A percentile compares a stretch with the other conserved stretches of the same genome.
Evolutionary conservation across 345 rosid species (phyloP).

Genomic region (Eucalyptus regnans): DNA sequence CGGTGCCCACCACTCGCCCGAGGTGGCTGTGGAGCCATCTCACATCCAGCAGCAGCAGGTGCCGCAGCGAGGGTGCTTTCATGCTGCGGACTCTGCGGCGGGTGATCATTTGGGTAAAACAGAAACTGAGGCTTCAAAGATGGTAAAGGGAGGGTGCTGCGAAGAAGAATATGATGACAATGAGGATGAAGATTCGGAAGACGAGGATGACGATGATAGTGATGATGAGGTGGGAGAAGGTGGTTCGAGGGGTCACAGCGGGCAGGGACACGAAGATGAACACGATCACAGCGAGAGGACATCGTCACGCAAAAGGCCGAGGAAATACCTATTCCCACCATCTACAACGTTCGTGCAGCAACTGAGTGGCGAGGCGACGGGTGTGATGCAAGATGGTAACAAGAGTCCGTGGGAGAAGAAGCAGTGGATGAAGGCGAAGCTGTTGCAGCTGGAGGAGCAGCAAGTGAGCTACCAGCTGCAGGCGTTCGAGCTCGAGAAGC

Average conservation of each 20-base stretch:
- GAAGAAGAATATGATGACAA: constrained; percentile 41
- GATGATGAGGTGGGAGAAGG: constrained; percentile 41
- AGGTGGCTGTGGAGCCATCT: constrained; percentile 14
- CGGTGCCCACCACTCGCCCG: constrained; percentile 24
- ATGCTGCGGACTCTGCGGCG: constrained; percentile 20
- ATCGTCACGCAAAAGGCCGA: constrained; percentile 14
- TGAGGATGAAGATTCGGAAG: constrained; percentile 35
- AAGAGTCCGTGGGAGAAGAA: constrained; percentile 79
- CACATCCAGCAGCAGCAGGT: constrained; percentile 13
- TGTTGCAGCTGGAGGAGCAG: constrained; percentile 64
- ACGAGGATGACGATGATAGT: neutral
- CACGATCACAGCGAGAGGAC: constrained; percentile 21
- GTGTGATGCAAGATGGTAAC: constrained; percentile 36
- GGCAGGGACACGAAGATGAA: constrained; percentile 30
- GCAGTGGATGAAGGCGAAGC: constrained; percentile 62
- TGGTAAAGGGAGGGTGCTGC: constrained; percentile 18
- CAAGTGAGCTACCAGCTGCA: constrained; percentile 46
- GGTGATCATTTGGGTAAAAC: constrained; percentile 4
- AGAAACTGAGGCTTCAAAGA: constrained; percentile 23
- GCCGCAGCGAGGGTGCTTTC: constrained; percentile 42
- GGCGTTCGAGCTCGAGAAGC: constrained; percentile 79
- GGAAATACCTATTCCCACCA: constrained; percentile 1
- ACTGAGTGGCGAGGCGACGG: constrained; percentile 28
- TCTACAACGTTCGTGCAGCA: constrained; percentile 29
- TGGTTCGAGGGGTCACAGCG: constrained; percentile 17